Evolutionary conservation across 2,329 filamentous ascomycete genomes (phyloP).

Genomic region (Fusarium sp.): DNA sequence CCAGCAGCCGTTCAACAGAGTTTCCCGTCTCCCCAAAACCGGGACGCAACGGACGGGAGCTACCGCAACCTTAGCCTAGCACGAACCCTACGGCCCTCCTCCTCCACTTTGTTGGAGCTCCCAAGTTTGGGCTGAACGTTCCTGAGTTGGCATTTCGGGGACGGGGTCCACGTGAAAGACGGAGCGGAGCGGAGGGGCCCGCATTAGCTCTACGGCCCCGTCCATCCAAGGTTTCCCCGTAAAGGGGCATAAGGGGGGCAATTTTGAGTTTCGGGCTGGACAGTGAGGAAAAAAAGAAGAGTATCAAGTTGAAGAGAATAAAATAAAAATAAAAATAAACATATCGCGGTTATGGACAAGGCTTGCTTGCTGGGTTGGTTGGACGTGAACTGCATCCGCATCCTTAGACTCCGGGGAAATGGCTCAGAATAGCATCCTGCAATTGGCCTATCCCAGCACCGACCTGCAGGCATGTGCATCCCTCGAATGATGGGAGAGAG

Average conservation of each 20-base stretch:
- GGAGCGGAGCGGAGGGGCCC: slow-evolving; percentile 3
- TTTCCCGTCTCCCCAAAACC: background rate
- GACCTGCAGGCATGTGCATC: slow-evolving; percentile 14
- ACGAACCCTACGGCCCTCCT: slow-evolving; percentile 6
- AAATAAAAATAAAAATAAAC: background rate
- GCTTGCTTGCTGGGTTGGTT: background rate
- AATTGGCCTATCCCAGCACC: slow-evolving; percentile 10
- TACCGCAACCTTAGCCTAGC: slow-evolving; percentile 11
- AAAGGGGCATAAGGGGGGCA: background rate
- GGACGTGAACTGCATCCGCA: background rate
- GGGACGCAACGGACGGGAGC: slow-evolving; percentile 5
- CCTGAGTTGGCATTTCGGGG: slow-evolving; percentile 22
- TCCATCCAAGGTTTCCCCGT: slow-evolving; percentile 12
- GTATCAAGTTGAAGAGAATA: background rate
- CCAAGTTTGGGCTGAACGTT: background rate
- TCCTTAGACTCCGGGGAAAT: slow-evolving; percentile 28
- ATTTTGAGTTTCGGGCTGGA: slow-evolving; percentile 1
- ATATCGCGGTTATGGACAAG: background rate
- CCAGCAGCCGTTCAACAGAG: background rate
- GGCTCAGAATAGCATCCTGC: slow-evolving; percentile 21
- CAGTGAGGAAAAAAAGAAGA: background rate
- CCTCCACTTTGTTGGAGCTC: background rate
- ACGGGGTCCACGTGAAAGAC: slow-evolving; percentile 4
- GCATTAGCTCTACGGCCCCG: slow-evolving; percentile 24
- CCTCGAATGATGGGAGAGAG: slow-evolving; percentile 24